These are phyloP conservation scores for Daldinia decipiens DNA, from an alignment of 495 filamentous ascomycete genomes.

Conservation along the genomic window DNA sequence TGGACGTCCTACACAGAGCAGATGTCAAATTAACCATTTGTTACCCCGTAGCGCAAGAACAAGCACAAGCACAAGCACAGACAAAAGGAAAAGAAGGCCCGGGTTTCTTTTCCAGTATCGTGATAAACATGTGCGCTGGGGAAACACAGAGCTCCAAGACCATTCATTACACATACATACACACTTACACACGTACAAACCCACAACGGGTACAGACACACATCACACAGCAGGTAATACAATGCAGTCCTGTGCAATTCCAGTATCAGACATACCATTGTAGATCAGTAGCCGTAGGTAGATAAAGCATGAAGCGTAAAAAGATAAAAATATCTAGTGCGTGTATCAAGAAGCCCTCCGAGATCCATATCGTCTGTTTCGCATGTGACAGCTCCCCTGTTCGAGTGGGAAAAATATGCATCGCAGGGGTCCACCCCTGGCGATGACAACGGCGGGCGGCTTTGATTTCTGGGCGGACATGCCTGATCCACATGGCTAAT, in stretches of 20 bases:
- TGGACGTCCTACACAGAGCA: conserved; percentile 47
- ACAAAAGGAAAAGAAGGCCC: not conserved
- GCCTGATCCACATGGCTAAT: conserved; percentile 20
- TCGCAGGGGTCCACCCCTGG: conserved; percentile 16
- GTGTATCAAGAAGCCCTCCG: conserved; percentile 24
- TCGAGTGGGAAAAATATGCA: not conserved
- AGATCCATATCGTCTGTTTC: conserved; percentile 42
- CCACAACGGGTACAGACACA: too few relatives aligned
- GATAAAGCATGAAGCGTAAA: conserved; percentile 21
- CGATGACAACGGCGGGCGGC: conserved; percentile 33
- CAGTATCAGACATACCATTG: not conserved
- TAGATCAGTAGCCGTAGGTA: not conserved
- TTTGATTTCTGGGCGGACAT: conserved; percentile 24
- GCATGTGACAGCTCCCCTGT: conserved; percentile 32
- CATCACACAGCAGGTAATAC: too few relatives aligned
- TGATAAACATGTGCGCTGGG: not conserved
- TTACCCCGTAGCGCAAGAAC: not conserved
- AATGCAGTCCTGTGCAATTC: not conserved
- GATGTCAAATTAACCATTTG: conserved; percentile 15
- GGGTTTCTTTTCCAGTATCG: not conserved
- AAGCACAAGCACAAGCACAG: too few relatives aligned
- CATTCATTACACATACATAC: not conserved
- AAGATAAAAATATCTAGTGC: conserved; percentile 39
- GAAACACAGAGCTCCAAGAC: not conserved
- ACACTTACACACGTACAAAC: not conserved